These are phyloP conservation scores for Yamadazyma spencermartinsiae DNA, from an alignment of 1,139 yeast genomes.

Conservation along the genomic window DNA sequence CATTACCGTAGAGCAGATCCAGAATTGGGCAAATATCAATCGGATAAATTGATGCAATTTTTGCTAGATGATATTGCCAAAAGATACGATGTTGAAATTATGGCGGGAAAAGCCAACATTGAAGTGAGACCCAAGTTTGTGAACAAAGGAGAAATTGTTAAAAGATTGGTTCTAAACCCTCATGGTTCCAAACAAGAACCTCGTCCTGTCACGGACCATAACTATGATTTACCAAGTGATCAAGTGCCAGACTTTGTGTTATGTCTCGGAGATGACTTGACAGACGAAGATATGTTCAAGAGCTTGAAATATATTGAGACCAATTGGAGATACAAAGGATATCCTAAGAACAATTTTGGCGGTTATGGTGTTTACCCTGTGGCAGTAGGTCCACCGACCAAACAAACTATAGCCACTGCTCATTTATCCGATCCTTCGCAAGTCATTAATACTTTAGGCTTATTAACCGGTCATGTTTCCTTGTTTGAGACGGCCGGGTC, in stretches of 20 bases:
- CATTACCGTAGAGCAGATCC: conserved; percentile 96
- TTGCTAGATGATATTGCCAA: conserved; percentile 59
- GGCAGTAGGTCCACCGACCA: conserved; percentile 93
- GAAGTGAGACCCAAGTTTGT: conserved; percentile 94
- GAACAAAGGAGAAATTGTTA: conserved; percentile 96
- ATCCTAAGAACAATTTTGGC: conserved; percentile 46
- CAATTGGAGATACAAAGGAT: conserved; percentile 39
- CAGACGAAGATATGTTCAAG: conserved; percentile 96
- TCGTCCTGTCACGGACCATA: conserved; percentile 23
- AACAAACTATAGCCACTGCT: conserved; percentile 83
- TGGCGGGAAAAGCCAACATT: conserved; percentile 88
- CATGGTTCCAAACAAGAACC: conserved; percentile 52
- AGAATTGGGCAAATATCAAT: conserved; percentile 85
- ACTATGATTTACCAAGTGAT: conserved; percentile 37
- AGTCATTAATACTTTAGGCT: conserved; percentile 82
- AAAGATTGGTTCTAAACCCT: conserved; percentile 64
- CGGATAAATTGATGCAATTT: conserved; percentile 68
- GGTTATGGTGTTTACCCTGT: conserved; percentile 78
- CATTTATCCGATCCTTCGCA: conserved; percentile 85
- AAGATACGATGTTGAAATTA: conserved; percentile 87
- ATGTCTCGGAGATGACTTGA: conserved; percentile 92
- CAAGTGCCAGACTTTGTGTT: conserved; percentile 78
- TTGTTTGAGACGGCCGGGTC: conserved; percentile 76
- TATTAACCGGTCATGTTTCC: conserved; percentile 73
- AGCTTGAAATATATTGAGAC: conserved; percentile 64